Conservation (phyloP, 139 green algal genomes). For the Zygnema cylindricum region DNA sequence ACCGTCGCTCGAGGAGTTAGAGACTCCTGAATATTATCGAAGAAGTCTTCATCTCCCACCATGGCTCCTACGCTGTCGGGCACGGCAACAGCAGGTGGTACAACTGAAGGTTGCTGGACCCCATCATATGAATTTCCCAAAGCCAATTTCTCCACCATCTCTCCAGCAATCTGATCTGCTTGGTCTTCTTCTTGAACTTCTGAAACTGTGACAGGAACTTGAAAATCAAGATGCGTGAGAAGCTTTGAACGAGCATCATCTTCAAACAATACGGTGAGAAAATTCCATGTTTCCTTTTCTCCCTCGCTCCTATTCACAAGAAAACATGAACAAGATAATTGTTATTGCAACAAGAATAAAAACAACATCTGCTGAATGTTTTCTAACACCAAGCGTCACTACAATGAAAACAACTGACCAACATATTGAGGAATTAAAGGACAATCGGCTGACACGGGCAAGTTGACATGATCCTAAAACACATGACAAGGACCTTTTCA, state of each 20-base stretch:
- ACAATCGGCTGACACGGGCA: too few relatives aligned
- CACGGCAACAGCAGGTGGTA: background rate
- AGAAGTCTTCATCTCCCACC: slow-evolving; percentile 54
- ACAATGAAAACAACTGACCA: too few relatives aligned
- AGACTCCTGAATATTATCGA: slow-evolving; percentile 58
- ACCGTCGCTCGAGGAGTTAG: background rate
- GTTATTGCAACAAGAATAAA: too few relatives aligned
- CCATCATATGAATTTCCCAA: background rate
- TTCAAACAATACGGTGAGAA: slow-evolving; percentile 92
- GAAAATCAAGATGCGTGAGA: slow-evolving; percentile 86
- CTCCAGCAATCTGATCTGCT: background rate
- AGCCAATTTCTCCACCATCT: slow-evolving; percentile 2
- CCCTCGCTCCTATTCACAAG: slow-evolving; percentile 54
- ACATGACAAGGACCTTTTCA: too few relatives aligned
- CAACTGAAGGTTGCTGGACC: background rate
- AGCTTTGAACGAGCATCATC: slow-evolving; percentile 80
- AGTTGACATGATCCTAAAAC: too few relatives aligned
- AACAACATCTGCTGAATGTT: too few relatives aligned
- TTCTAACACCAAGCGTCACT: too few relatives aligned
- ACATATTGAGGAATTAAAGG: too few relatives aligned
- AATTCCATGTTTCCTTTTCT: slow-evolving; percentile 91
- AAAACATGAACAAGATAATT: too few relatives aligned
- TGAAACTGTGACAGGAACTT: slow-evolving; percentile 51
- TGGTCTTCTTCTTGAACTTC: slow-evolving; percentile 44
- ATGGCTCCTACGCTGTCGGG: background rate